Evolutionary conservation across 345 rosid genomes (phyloP).

Genomic region (Hibiscus mutabilis): DNA sequence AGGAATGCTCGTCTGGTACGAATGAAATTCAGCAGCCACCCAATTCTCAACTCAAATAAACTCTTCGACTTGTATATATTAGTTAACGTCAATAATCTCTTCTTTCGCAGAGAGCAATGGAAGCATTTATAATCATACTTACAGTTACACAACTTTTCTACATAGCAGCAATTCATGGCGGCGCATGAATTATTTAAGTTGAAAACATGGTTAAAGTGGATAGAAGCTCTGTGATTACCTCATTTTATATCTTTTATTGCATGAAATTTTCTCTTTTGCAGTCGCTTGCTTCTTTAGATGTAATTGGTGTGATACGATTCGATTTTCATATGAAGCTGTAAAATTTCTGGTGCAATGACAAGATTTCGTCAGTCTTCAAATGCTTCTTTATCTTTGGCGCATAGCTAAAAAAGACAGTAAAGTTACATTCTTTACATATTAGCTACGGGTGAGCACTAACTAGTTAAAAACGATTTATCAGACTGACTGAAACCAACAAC

Average conservation of each 20-base stretch:
- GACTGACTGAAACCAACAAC: too few species aligned
- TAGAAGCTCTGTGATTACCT: background rate
- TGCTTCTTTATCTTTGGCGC: background rate
- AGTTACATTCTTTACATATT: background rate
- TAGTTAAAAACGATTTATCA: background rate
- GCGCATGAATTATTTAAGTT: background rate
- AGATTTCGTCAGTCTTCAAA: background rate
- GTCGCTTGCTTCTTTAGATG: conserved; percentile 6
- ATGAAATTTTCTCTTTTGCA: background rate
- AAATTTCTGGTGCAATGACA: background rate
- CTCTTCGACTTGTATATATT: conserved; percentile 13
- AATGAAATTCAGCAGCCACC: background rate
- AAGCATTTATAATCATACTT: conserved; percentile 81
- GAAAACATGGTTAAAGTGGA: background rate
- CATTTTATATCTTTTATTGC: background rate
- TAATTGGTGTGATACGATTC: conserved; percentile 10
- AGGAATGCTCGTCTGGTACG: conserved; percentile 82
- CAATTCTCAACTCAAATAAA: background rate
- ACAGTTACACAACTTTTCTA: conserved; percentile 76
- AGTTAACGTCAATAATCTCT: background rate
- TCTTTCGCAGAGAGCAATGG: conserved; percentile 58
- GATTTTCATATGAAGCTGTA: conserved; percentile 5
- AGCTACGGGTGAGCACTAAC: background rate
- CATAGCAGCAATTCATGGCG: conserved; percentile 60
- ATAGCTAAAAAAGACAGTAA: background rate